phyloP scores from a whole-genome alignment of 345 rosid species.

The Schrenkiella parvula region DNA sequence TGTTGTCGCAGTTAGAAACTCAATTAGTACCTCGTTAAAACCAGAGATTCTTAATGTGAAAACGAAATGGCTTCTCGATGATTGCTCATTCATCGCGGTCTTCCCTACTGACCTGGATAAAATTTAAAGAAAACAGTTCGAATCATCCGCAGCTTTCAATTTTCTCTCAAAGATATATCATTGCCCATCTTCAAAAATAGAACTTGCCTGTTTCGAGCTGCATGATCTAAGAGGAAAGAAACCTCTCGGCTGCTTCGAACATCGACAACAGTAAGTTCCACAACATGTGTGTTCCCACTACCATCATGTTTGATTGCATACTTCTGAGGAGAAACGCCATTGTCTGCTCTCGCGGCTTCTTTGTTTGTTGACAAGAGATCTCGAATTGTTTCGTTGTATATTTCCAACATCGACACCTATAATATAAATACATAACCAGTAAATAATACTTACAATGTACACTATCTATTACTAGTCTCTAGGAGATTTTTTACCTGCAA shows the following conservation, averaged over 20 bases:
- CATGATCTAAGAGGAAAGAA: conserved; percentile 66
- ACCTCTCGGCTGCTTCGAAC: conserved; percentile 61
- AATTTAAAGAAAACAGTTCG: neutral
- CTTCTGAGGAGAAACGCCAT: conserved; percentile 50
- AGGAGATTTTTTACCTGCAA: conserved; percentile 58
- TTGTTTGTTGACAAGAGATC: conserved; percentile 72
- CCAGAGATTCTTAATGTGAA: conserved; percentile 88
- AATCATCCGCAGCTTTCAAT: neutral
- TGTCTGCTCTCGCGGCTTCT: conserved; percentile 52
- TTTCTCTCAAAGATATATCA: neutral
- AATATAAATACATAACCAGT: neutral
- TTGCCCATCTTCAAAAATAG: neutral
- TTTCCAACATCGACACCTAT: conserved; percentile 96
- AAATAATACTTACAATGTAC: neutral
- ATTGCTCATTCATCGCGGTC: conserved; percentile 94
- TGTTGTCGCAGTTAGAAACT: neutral
- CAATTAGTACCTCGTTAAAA: conserved; percentile 61
- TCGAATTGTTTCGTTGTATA: conserved; percentile 88
- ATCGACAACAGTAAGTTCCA: conserved; percentile 74
- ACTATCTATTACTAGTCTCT: neutral
- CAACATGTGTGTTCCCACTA: conserved; percentile 75
- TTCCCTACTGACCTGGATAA: conserved; percentile 81
- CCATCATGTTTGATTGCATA: conserved; percentile 75
- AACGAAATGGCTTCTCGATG: conserved; percentile 95
- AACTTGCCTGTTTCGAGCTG: conserved; percentile 76